Evolutionary conservation across 176 grass and related monocot genomes (phyloP), one percentile per base, ranked within the genome.

Genomic region (bread wheat (Triticum aestivum)): DNA sequence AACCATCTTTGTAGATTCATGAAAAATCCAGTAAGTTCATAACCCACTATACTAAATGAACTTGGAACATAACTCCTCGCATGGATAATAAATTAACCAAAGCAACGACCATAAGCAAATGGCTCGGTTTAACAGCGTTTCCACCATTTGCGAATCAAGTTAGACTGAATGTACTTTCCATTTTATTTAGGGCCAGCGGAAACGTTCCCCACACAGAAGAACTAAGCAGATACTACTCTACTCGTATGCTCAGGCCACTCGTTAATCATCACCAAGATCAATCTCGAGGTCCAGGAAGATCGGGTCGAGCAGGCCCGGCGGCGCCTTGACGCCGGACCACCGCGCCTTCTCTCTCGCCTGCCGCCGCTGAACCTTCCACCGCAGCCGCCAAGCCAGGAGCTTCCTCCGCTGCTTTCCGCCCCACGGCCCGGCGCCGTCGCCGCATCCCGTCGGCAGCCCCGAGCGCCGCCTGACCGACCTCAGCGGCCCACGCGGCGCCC

Each of bases 361-460:
- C 4, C 23, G 62, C 79, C 14, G 61, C 23, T 42, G 18, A 11
- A 4, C 79, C n/a, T 42, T 29, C 45, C 75, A 33, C 45, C 17
- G 73, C 79, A 58, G 32, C 70, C 33, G 44, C 79, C 86, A 68
- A 70, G 30, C 9, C 79, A 65, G 2, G 70, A 87, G 75, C 85
- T 39, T 32, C 70, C 38, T 76, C 44, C 39, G 42, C 79, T 44
- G 79, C 59, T 4, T 49, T 11, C 32, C 59, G 65, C 27, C 76
- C 11, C 15, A 33, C 4, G 38, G 23, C 5, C 3, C 65, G 0
- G 68, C 29, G 21, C 14, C 35, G 56, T 18, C 51, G 56, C 56
- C 15, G 51, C 51, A 54, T 2, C 11, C 63, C 9, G 41, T 13
- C 1, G 15, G 56, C 56, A 51, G 58, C 14, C 18, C 41, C 32